Conservation (phyloP, 2,329 filamentous ascomycete species). For the Exutisphaerella laricina region DNA sequence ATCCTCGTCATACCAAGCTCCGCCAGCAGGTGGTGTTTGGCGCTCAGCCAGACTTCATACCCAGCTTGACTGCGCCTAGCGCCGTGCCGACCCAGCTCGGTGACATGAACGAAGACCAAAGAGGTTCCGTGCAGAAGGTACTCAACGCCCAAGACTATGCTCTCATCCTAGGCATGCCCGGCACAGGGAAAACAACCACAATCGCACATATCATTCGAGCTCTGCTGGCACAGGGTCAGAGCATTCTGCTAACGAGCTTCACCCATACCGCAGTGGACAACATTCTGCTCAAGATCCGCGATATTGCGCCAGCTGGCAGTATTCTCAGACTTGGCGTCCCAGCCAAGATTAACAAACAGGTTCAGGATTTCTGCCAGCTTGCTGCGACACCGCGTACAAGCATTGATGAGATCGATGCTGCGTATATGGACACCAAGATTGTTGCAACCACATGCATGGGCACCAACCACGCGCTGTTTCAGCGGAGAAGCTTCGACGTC, state of each 20-base stretch:
- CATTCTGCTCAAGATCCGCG: constrained; percentile 83
- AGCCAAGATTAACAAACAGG: constrained; percentile 81
- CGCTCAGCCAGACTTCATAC: constrained; percentile 66
- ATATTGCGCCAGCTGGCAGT: constrained; percentile 50
- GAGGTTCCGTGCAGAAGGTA: constrained; percentile 81
- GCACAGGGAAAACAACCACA: constrained; percentile 96
- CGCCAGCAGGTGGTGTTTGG: constrained; percentile 76
- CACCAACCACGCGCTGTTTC: constrained; percentile 83
- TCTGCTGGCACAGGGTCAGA: constrained; percentile 82
- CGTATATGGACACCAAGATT: constrained; percentile 79
- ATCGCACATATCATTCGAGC: constrained; percentile 96
- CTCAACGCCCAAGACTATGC: constrained; percentile 95
- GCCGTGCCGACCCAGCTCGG: constrained; percentile 27
- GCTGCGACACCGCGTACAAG: constrained; percentile 66
- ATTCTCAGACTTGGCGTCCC: constrained; percentile 80
- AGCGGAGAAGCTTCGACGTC: constrained; percentile 86
- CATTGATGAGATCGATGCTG: constrained; percentile 75
- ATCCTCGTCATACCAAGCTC: constrained; percentile 47
- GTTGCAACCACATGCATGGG: constrained; percentile 94
- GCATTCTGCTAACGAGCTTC: constrained; percentile 87
- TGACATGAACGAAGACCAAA: constrained; percentile 79
- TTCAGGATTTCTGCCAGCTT: constrained; percentile 77
- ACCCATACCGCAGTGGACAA: constrained; percentile 98
- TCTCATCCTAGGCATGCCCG: constrained; percentile 96
- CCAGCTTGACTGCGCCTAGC: constrained; percentile 24